Conservation (phyloP, 2,329 filamentous ascomycete species). For the Aspergillus awamori region DNA sequence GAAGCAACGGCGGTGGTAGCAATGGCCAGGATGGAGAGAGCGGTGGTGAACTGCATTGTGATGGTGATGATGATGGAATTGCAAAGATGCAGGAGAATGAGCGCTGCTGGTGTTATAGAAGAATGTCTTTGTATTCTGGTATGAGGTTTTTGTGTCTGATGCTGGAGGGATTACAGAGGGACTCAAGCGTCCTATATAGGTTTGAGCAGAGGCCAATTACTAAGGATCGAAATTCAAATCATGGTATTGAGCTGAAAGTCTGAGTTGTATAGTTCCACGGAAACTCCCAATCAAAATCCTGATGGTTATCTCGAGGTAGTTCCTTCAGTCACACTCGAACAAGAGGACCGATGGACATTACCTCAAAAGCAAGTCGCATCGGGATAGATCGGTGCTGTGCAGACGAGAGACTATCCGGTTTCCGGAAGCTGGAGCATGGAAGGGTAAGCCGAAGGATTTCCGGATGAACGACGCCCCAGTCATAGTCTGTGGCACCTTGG, state of each 20-base stretch:
- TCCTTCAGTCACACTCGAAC: neutral
- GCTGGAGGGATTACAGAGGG: neutral
- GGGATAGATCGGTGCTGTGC: neutral
- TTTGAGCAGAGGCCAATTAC: neutral
- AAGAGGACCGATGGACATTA: neutral
- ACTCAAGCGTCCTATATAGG: neutral
- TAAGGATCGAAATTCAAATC: neutral
- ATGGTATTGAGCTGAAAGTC: neutral
- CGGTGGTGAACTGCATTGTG: slow-evolving; percentile 32
- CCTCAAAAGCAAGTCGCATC: neutral
- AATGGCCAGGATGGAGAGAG: slow-evolving; percentile 35
- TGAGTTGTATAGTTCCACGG: neutral
- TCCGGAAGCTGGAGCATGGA: neutral
- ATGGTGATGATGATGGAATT: slow-evolving; percentile 16
- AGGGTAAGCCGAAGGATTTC: neutral
- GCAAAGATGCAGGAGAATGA: neutral
- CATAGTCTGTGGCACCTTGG: neutral
- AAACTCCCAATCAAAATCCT: neutral
- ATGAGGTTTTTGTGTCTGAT: neutral
- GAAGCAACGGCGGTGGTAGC: slow-evolving; percentile 33
- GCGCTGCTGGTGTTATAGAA: neutral
- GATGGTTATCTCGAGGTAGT: neutral
- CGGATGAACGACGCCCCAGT: neutral
- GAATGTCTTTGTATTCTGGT: neutral
- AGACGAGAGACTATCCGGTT: too few species aligned